phyloP scores from a whole-genome alignment of 1,139 yeast genomes.

The Candida pseudocylindracea region DNA sequence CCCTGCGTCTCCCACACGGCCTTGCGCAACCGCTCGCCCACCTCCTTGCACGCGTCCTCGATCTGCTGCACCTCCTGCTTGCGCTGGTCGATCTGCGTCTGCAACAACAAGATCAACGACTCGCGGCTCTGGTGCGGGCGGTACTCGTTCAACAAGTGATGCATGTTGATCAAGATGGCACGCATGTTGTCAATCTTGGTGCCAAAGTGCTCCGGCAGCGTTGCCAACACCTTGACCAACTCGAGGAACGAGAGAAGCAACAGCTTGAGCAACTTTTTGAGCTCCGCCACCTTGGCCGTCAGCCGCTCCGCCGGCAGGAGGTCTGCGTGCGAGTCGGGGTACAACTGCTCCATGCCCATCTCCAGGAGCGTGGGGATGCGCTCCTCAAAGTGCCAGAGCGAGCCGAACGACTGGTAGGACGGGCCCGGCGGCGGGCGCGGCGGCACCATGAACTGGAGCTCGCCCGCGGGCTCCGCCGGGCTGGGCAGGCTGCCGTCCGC shows the following conservation, averaged over 20 bases:
- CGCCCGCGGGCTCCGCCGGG: constrained; percentile 7
- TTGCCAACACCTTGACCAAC: constrained; percentile 46
- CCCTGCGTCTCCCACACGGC: constrained; percentile 4
- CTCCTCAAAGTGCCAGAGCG: constrained; percentile 60
- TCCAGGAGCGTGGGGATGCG: constrained; percentile 43
- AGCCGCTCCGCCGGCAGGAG: constrained; percentile 14
- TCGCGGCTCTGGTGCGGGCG: constrained; percentile 82
- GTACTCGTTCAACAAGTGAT: constrained; percentile 65
- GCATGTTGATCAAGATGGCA: constrained; percentile 58
- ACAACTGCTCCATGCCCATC: constrained; percentile 48
- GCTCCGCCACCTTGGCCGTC: constrained; percentile 32
- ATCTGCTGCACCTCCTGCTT: constrained; percentile 27
- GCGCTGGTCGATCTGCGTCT: constrained; percentile 35
- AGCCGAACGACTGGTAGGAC: constrained; percentile 62
- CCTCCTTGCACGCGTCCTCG: constrained; percentile 20
- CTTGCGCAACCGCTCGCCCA: constrained; percentile 15
- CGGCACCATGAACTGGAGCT: constrained; percentile 34
- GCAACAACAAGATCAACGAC: constrained; percentile 47
- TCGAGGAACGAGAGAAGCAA: constrained; percentile 52
- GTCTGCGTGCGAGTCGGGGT: constrained; percentile 10
- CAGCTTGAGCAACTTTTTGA: constrained; percentile 49
- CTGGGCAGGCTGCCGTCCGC: too few species aligned
- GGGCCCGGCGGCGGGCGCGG: constrained; percentile 38
- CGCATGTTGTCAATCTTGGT: constrained; percentile 49
- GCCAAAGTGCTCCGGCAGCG: constrained; percentile 45